Evolutionary conservation across 768 basidiomycete genomes (phyloP).

Genomic region (Serendipita indica): DNA sequence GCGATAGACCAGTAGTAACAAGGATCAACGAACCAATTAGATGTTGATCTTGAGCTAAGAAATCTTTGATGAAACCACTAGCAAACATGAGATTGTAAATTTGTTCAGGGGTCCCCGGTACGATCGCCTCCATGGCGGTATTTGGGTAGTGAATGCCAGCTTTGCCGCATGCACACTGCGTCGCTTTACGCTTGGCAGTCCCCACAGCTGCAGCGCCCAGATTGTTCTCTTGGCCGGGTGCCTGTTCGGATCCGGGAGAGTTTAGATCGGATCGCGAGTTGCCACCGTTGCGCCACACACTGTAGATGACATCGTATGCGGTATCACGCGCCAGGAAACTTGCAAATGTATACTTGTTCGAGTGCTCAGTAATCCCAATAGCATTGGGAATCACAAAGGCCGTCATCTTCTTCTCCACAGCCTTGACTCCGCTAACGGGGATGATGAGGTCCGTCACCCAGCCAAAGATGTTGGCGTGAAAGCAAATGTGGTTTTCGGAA

Average conservation of each 20-base stretch:
- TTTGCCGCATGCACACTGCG: slow-evolving; percentile 59
- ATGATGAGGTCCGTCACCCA: slow-evolving; percentile 92
- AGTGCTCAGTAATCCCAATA: slow-evolving; percentile 73
- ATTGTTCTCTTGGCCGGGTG: slow-evolving; percentile 14
- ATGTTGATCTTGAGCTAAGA: slow-evolving; percentile 80
- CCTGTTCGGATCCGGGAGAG: slow-evolving; percentile 16
- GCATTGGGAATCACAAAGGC: slow-evolving; percentile 96
- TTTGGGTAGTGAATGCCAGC: slow-evolving; percentile 57
- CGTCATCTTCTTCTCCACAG: slow-evolving; percentile 93
- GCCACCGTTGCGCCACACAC: slow-evolving; percentile 71
- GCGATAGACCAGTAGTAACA: background rate
- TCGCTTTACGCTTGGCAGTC: slow-evolving; percentile 34
- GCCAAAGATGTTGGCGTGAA: slow-evolving; percentile 97
- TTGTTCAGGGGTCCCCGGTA: slow-evolving; percentile 88
- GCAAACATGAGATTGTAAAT: slow-evolving; percentile 94
- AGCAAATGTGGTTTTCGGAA: slow-evolving; percentile 98
- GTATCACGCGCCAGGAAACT: slow-evolving; percentile 95
- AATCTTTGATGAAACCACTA: slow-evolving; percentile 89
- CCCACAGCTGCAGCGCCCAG: slow-evolving; percentile 11
- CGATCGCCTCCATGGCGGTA: slow-evolving; percentile 54
- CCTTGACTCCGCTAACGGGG: slow-evolving; percentile 72
- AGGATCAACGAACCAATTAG: slow-evolving; percentile 47
- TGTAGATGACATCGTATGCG: slow-evolving; percentile 87
- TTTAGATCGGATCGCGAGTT: background rate
- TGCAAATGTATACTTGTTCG: slow-evolving; percentile 82